Conservation (phyloP, 163 green algal genomes). For the Scenedesmus sp. region DNA sequence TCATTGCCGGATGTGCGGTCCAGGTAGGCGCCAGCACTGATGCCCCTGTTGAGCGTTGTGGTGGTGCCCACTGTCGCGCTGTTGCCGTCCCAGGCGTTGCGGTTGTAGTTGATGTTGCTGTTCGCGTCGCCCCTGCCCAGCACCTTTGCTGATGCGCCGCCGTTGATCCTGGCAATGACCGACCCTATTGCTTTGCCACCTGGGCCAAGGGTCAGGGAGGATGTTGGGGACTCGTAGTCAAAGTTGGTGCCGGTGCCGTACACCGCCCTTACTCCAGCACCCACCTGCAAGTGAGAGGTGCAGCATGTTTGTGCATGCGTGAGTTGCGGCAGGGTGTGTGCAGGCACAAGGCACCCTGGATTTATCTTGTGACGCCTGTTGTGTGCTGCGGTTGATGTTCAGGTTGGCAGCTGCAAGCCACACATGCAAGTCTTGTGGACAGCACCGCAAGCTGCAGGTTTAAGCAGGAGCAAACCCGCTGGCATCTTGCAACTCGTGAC, state of each 20-base stretch:
- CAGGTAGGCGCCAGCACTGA: conserved; percentile 25
- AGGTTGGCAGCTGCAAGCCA: too few relatives aligned
- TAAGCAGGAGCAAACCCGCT: too few relatives aligned
- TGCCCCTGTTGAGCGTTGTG: not conserved
- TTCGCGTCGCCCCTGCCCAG: not conserved
- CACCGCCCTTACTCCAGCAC: not conserved
- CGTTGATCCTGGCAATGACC: conserved; percentile 11
- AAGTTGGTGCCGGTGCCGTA: conserved; percentile 36
- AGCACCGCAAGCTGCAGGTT: too few relatives aligned
- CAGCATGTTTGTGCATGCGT: not conserved
- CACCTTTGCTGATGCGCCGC: not conserved
- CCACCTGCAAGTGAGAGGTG: not conserved
- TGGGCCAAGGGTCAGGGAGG: not conserved
- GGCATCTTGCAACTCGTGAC: too few relatives aligned
- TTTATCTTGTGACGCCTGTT: too few relatives aligned
- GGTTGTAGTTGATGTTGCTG: conserved; percentile 2
- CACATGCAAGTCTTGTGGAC: too few relatives aligned
- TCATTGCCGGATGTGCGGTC: conserved; percentile 37
- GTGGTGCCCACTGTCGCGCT: not conserved
- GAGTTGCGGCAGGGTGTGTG: not conserved
- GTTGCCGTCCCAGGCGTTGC: conserved; percentile 26
- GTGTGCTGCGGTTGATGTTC: too few relatives aligned
- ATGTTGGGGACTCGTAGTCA: conserved; percentile 24
- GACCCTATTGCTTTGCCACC: conserved; percentile 8
- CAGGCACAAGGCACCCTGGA: too few relatives aligned